phyloP scores from a whole-genome alignment of 192 early-diverging fungal genomes.

The Coemansia sp. region DNA sequence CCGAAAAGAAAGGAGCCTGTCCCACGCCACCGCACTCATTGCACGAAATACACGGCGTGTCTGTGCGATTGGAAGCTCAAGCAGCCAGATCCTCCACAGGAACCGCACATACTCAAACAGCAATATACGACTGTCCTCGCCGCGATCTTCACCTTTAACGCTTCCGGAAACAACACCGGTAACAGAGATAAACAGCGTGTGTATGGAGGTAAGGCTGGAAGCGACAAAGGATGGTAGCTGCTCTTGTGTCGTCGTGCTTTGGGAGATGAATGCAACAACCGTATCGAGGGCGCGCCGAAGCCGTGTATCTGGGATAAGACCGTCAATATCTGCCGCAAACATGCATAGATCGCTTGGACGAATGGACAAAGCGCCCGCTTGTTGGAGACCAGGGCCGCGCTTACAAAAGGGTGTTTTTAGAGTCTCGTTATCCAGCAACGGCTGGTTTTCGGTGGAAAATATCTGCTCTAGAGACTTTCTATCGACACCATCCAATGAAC shows the following conservation, averaged over 20 bases:
- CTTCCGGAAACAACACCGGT: neutral
- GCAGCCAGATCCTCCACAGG: slow-evolving; percentile 28
- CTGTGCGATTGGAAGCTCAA: slow-evolving; percentile 12
- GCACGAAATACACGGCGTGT: slow-evolving; percentile 10
- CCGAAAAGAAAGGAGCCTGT: slow-evolving; percentile 17
- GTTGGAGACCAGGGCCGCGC: neutral
- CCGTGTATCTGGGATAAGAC: slow-evolving; percentile 23
- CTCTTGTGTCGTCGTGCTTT: neutral
- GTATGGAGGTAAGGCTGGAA: slow-evolving; percentile 8
- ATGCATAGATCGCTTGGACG: neutral
- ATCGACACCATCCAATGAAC: neutral
- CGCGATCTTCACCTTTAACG: neutral
- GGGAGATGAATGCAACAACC: slow-evolving; percentile 16
- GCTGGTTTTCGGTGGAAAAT: slow-evolving; percentile 2
- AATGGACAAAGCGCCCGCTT: neutral
- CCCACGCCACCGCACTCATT: slow-evolving; percentile 24
- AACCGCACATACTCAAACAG: slow-evolving; percentile 35
- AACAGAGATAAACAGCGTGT: slow-evolving; percentile 10
- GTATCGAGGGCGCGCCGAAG: slow-evolving; percentile 29
- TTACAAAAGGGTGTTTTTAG: neutral
- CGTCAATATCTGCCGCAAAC: slow-evolving; percentile 10
- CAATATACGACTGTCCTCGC: slow-evolving; percentile 7
- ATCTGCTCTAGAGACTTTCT: neutral
- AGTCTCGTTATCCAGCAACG: neutral
- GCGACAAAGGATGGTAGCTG: neutral